Evolutionary conservation across 2,329 filamentous ascomycete species (phyloP).

Genomic region (Sordariomycetes sp.): DNA sequence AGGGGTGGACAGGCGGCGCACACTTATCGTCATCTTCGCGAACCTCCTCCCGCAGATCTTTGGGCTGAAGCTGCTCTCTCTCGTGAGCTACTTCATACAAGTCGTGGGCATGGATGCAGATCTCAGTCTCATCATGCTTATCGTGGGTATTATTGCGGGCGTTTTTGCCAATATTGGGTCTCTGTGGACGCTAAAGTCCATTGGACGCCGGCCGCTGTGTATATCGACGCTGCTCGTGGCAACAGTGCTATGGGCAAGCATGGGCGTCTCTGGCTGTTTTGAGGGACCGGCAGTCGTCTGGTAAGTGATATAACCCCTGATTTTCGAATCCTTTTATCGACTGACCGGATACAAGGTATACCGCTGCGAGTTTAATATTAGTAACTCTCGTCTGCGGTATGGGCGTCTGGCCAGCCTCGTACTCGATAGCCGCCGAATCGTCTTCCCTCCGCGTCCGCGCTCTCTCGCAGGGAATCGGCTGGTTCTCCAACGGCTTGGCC

Average conservation of each 20-base stretch:
- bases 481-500: conserved; percentile 26
- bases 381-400: conserved; percentile 29
- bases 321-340: neutral
- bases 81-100: conserved; percentile 27
- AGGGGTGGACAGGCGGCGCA: conserved; percentile 27
- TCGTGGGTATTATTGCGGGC: conserved; percentile 31
- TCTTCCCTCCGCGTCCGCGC: conserved; percentile 30
- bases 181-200: conserved; percentile 25
- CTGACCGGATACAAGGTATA: neutral
- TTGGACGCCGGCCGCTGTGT: conserved; percentile 28
- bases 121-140: conserved; percentile 28
- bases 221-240: conserved; percentile 20
- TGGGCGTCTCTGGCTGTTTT: conserved; percentile 23
- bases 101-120: conserved; percentile 19
- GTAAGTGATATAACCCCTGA: neutral
- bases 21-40: conserved; percentile 28
- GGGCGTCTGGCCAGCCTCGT: conserved; percentile 29
- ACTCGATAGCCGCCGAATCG: conserved; percentile 28
- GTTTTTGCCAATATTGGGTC: conserved; percentile 30
- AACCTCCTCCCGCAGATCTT: conserved; percentile 31
- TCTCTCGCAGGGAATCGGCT: conserved; percentile 30
- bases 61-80: conserved; percentile 30
- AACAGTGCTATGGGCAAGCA: conserved; percentile 16
- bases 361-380: conserved; percentile 22
- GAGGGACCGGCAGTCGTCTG: neutral